phyloP scores from a whole-genome alignment of 148 eudicot species.

The Rhododendron ovatum region DNA sequence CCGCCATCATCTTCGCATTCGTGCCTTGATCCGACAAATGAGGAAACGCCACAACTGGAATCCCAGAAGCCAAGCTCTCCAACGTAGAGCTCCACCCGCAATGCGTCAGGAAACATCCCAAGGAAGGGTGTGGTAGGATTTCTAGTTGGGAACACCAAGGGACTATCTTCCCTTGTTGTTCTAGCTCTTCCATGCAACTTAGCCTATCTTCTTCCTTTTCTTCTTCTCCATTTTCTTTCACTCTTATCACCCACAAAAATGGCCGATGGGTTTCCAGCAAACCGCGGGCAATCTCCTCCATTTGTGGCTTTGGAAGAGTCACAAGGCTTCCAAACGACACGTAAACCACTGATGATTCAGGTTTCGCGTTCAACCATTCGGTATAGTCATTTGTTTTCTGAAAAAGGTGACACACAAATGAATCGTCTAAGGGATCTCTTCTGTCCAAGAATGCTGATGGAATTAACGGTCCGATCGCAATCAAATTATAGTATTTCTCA shows the following conservation, averaged over 20 bases:
- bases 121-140: background rate
- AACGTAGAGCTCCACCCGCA: background rate
- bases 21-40: background rate
- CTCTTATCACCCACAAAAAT: slow-evolving; percentile 5
- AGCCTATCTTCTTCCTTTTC: background rate
- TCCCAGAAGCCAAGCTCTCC: slow-evolving; percentile 2
- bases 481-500: slow-evolving; percentile 18
- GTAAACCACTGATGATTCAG: background rate
- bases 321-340: background rate
- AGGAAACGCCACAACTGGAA: slow-evolving; percentile 1
- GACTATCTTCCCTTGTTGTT: background rate
- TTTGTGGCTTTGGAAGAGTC: background rate
- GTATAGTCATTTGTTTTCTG: background rate
- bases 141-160: background rate
- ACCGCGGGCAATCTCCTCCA: background rate
- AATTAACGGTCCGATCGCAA: slow-evolving; percentile 43
- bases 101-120: background rate
- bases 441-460: slow-evolving; percentile 34
- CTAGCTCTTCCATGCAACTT: background rate
- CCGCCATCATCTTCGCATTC: background rate
- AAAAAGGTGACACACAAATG: background rate
- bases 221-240: background rate
- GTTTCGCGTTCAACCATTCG: background rate
- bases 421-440: slow-evolving; percentile 22
- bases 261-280: background rate